Conservation (phyloP, 768 basidiomycete genomes). For the Suillus subaureus region DNA sequence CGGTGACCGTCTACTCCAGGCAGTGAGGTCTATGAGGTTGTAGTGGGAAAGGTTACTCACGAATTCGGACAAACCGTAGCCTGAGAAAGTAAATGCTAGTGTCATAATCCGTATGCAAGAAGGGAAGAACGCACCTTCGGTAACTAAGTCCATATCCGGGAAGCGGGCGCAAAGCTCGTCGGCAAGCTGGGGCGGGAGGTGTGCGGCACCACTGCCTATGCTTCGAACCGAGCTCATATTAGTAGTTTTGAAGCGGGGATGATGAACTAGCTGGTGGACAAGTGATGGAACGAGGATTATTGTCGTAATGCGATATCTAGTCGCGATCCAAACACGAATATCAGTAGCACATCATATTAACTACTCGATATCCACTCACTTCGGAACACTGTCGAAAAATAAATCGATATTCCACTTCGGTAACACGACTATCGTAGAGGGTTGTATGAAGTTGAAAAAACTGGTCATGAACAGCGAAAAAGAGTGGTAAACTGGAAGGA, state of each 20-base stretch:
- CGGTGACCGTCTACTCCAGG: slow-evolving; percentile 10
- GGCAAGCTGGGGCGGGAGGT: slow-evolving; percentile 54
- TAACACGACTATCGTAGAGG: slow-evolving; percentile 49
- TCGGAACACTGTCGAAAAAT: slow-evolving; percentile 51
- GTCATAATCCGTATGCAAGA: not conserved
- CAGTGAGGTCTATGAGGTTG: not conserved
- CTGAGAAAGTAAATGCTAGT: slow-evolving; percentile 29
- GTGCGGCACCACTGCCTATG: slow-evolving; percentile 55
- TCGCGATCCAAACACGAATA: not conserved
- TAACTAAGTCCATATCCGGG: slow-evolving; percentile 29
- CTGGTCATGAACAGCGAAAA: slow-evolving; percentile 52
- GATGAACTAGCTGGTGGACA: slow-evolving; percentile 57
- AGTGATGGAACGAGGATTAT: slow-evolving; percentile 56
- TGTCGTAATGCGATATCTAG: slow-evolving; percentile 51
- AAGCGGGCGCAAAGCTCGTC: slow-evolving; percentile 36
- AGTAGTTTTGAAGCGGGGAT: slow-evolving; percentile 41
- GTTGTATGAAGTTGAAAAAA: slow-evolving; percentile 46
- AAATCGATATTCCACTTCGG: slow-evolving; percentile 54
- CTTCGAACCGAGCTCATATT: slow-evolving; percentile 50
- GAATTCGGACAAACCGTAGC: slow-evolving; percentile 64
- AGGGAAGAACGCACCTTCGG: slow-evolving; percentile 41
- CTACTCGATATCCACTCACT: slow-evolving; percentile 36
- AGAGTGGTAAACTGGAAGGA: slow-evolving; percentile 63
- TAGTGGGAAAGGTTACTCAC: slow-evolving; percentile 35
- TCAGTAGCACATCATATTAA: slow-evolving; percentile 1